Conservation (phyloP, 179 eudicot species). For the Silene coronaria region DNA sequence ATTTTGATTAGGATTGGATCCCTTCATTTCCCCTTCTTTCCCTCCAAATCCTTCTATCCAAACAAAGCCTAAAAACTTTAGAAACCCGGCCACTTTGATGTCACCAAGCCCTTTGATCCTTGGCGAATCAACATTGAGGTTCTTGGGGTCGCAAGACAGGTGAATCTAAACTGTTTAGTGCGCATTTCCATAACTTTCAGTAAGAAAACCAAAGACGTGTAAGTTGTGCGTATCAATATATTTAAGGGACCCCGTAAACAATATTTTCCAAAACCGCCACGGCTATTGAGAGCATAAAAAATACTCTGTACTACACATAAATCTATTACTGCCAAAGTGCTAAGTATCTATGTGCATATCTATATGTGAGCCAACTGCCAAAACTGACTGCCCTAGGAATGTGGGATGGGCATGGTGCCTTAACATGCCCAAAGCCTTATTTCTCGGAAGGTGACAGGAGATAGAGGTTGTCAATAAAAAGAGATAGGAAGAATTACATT, state of each 20-base stretch:
- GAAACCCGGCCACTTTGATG: too few relatives aligned
- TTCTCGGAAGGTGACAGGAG: background rate
- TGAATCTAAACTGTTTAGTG: too few relatives aligned
- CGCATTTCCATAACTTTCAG: too few relatives aligned
- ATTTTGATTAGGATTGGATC: too few relatives aligned
- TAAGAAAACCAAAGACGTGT: background rate
- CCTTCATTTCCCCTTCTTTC: too few relatives aligned
- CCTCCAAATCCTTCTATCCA: too few relatives aligned
- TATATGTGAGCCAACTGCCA: background rate
- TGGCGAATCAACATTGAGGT: too few relatives aligned
- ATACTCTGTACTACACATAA: background rate
- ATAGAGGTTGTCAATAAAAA: background rate
- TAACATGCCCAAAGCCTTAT: background rate
- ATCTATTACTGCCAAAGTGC: background rate
- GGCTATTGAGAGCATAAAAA: background rate
- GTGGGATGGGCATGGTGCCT: background rate
- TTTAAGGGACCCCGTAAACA: too few relatives aligned
- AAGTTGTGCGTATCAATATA: too few relatives aligned
- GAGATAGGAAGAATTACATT: constrained; percentile 45
- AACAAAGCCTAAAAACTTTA: too few relatives aligned
- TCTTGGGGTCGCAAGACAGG: too few relatives aligned
- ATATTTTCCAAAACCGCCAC: background rate
- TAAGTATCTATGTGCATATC: background rate
- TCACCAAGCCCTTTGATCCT: too few relatives aligned
- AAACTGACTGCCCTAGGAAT: background rate